These are phyloP conservation scores for Tetrahymena thermophila DNA, from an alignment of 73 alveolate genomes.

Conservation along the genomic window DNA sequence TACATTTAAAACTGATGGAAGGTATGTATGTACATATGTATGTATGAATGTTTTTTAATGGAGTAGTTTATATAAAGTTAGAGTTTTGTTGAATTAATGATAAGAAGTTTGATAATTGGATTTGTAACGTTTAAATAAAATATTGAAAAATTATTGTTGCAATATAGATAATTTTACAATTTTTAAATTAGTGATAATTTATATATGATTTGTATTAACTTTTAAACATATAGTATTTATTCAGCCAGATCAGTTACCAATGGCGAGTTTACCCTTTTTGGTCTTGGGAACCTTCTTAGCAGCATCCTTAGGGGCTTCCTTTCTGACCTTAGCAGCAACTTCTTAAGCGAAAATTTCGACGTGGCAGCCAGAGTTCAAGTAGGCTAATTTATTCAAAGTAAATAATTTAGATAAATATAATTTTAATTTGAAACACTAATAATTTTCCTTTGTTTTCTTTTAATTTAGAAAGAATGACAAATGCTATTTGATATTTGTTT, in stretches of 20 bases:
- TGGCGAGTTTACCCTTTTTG: conserved; percentile 1
- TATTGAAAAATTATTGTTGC: background rate
- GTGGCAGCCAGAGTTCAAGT: conserved; percentile 84
- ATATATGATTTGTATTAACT: background rate
- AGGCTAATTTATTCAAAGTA: conserved; percentile 34
- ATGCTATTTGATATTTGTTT: background rate
- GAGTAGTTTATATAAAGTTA: background rate
- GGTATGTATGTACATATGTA: too few relatives aligned
- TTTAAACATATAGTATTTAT: background rate
- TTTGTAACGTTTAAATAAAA: background rate
- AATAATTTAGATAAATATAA: background rate
- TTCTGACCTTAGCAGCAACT: conserved; percentile 79
- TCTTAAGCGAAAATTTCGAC: conserved; percentile 81
- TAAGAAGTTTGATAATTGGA: background rate
- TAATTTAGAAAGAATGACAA: background rate
- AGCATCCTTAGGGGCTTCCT: conserved; percentile 67
- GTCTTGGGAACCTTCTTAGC: background rate
- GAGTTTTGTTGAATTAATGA: background rate
- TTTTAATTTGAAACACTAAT: background rate
- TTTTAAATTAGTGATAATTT: background rate
- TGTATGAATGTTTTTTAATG: too few relatives aligned
- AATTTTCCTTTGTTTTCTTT: background rate
- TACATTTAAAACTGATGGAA: background rate
- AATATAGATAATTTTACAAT: background rate
- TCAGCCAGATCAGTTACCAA: background rate